phyloP scores from a whole-genome alignment of 2,329 filamentous ascomycete genomes.

The Ramularia endophylla region DNA sequence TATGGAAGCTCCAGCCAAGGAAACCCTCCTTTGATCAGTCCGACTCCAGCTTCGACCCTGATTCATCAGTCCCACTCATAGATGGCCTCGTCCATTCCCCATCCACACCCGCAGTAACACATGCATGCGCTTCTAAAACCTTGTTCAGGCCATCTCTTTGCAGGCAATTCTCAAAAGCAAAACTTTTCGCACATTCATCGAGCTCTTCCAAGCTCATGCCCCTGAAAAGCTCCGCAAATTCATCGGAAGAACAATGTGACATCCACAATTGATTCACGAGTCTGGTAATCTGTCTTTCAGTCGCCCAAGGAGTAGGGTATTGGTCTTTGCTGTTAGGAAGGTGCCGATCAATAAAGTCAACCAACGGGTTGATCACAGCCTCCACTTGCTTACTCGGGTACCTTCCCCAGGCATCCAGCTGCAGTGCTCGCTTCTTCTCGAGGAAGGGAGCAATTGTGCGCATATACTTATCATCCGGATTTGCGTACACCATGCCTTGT shows the following conservation, averaged over 20 bases:
- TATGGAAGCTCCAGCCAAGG: no score
- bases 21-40: no score
- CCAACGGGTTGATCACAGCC: conserved; percentile 36
- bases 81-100: no score
- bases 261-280: conserved; percentile 45
- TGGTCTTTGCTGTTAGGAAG: conserved; percentile 22
- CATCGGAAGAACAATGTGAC: conserved; percentile 47
- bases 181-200: conserved; percentile 50
- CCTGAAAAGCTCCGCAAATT: conserved; percentile 52
- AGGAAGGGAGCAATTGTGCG: conserved; percentile 47
- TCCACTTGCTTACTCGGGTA: conserved; percentile 37
- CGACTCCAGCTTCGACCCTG: no score
- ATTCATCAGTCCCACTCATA: no score
- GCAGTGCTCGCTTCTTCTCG: conserved; percentile 49
- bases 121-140: conserved; percentile 46
- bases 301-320: conserved; percentile 29
- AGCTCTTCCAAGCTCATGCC: conserved; percentile 48
- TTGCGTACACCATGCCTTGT: conserved; percentile 29
- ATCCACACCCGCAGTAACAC: no score
- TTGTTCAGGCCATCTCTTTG: conserved; percentile 48
- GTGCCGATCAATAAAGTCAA: conserved; percentile 28
- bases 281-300: conserved; percentile 31
- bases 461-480: conserved; percentile 36
- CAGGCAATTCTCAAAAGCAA: conserved; percentile 50
- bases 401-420: conserved; percentile 52